Evolutionary conservation across 441 rosid species (phyloP).

Genomic region (Erodium trifolium): DNA sequence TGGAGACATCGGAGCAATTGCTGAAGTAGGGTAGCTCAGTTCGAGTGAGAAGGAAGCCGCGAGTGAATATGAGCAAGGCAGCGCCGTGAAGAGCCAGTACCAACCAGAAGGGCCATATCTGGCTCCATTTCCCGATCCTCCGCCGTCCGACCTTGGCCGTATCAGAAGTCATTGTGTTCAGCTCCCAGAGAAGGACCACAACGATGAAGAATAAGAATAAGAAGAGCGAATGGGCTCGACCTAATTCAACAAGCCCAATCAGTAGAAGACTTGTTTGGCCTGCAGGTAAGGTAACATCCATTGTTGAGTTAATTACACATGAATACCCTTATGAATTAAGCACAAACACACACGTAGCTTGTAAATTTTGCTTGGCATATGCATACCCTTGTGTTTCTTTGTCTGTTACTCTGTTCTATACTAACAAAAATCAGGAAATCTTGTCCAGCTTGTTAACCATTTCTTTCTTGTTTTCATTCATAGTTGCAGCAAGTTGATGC

Average conservation of each 20-base stretch:
- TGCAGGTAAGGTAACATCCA: too few species aligned
- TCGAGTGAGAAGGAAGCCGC: conserved; percentile 89
- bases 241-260: too few species aligned
- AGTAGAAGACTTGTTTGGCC: too few species aligned
- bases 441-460: neutral
- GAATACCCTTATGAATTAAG: too few species aligned
- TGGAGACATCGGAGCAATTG: conserved; percentile 55
- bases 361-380: too few species aligned
- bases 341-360: too few species aligned
- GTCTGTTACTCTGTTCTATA: neutral
- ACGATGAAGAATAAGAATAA: neutral
- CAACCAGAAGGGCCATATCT: conserved; percentile 20
- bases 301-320: too few species aligned
- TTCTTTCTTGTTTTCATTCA: neutral
- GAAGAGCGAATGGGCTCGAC: too few species aligned
- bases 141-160: conserved; percentile 14
- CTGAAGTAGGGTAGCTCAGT: conserved; percentile 82
- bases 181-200: neutral
- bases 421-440: neutral
- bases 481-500: neutral
- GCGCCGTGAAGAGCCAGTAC: conserved; percentile 42
- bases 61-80: conserved; percentile 61
- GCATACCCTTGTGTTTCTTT: too few species aligned
- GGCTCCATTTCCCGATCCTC: conserved; percentile 26
- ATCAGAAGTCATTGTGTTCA: conserved; percentile 1